These are phyloP conservation scores for Yamadazyma membranifaciens DNA, from an alignment of 1,139 yeast species.

Conservation along the genomic window DNA sequence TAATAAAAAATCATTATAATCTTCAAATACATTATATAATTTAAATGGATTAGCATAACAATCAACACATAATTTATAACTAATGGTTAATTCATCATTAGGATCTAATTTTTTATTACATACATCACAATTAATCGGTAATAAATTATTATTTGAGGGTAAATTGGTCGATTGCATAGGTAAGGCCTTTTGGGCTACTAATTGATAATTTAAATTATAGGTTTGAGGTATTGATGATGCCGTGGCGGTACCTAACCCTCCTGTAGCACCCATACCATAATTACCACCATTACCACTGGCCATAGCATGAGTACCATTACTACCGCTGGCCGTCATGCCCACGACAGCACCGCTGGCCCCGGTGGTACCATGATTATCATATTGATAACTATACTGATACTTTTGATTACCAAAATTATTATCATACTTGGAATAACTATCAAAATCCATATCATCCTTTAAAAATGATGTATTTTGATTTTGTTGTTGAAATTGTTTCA, in stretches of 20 bases:
- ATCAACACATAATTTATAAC: constrained; percentile 26
- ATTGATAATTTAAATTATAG: constrained; percentile 16
- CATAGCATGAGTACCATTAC: constrained; percentile 3
- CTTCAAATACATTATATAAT: constrained; percentile 32
- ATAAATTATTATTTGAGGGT: constrained; percentile 8
- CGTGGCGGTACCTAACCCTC: constrained; percentile 10
- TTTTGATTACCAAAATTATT: constrained; percentile 11
- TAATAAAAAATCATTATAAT: constrained; percentile 35
- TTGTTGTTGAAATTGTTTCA: constrained; percentile 48
- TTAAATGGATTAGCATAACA: constrained; percentile 36
- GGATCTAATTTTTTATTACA: constrained; percentile 23
- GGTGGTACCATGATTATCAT: constrained; percentile 8
- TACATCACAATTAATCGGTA: constrained; percentile 25
- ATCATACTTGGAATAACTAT: constrained; percentile 13
- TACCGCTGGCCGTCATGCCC: constrained; percentile 1
- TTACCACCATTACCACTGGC: constrained; percentile 11
- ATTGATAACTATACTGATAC: constrained; percentile 17
- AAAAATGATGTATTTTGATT: constrained; percentile 37
- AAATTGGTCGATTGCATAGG: constrained; percentile 17
- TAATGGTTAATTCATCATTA: constrained; percentile 23
- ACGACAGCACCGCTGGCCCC: neutral
- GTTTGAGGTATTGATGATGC: constrained; percentile 14
- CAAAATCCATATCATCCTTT: constrained; percentile 31
- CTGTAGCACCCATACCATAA: constrained; percentile 3
- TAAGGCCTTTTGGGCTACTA: constrained; percentile 18